phyloP scores from a whole-genome alignment of 805 yeast genomes.

The Zygotorulaspora florentina region DNA sequence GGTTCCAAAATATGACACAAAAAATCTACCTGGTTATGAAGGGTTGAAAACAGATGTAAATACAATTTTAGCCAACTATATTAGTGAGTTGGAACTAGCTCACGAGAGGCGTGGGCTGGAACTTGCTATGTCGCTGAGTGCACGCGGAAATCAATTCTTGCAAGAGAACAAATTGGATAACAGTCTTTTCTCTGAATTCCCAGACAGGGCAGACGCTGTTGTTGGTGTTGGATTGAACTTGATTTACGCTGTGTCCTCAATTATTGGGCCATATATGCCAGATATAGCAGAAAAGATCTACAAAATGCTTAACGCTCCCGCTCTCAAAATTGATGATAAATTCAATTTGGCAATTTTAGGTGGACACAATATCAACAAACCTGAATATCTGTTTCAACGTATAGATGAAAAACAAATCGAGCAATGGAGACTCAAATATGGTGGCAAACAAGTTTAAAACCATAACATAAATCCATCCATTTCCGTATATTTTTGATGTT shows the following conservation, averaged over 20 bases:
- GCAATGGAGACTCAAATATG: constrained; percentile 80
- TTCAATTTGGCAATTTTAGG: constrained; percentile 63
- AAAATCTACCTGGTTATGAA: constrained; percentile 46
- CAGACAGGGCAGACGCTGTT: constrained; percentile 84
- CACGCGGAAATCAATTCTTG: constrained; percentile 91
- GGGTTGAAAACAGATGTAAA: constrained; percentile 55
- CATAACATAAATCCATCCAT: not conserved
- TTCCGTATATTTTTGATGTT: not conserved
- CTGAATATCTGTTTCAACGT: constrained; percentile 86
- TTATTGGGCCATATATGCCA: constrained; percentile 89
- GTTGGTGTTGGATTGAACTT: constrained; percentile 88
- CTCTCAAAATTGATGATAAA: constrained; percentile 68
- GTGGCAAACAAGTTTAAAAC: constrained; percentile 58
- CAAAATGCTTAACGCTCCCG: constrained; percentile 79
- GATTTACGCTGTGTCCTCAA: constrained; percentile 77
- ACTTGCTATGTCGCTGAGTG: constrained; percentile 82
- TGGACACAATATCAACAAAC: constrained; percentile 87
- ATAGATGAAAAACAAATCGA: constrained; percentile 86
- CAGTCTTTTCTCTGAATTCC: constrained; percentile 66
- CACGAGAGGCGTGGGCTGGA: constrained; percentile 88
- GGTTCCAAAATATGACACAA: constrained; percentile 60
- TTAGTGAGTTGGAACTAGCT: constrained; percentile 68
- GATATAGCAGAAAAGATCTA: constrained; percentile 65
- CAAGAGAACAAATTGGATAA: constrained; percentile 96
- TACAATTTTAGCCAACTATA: constrained; percentile 55